Evolutionary conservation across 345 rosid species (phyloP).

Genomic region (Litchi chinensis): DNA sequence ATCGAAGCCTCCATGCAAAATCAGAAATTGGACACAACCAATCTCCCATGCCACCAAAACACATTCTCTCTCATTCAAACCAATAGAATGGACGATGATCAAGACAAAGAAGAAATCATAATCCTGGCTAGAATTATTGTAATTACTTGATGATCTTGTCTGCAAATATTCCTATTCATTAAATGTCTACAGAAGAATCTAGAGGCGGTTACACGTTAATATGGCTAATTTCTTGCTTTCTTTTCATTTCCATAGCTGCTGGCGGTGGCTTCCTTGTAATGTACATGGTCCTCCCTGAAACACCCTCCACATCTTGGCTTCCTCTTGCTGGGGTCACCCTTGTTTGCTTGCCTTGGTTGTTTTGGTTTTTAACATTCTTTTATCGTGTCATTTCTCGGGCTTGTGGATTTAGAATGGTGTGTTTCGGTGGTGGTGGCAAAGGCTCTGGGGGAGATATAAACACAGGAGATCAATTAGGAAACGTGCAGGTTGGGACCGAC

Average conservation of each 20-base stretch:
- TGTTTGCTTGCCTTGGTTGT: conserved; percentile 81
- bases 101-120: conserved; percentile 16
- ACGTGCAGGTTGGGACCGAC: too few relatives aligned
- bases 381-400: conserved; percentile 64
- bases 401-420: conserved; percentile 59
- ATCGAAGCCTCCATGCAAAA: conserved; percentile 1
- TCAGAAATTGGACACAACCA: conserved; percentile 2
- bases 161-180: background rate
- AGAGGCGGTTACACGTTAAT: conserved; percentile 56
- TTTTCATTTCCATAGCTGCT: conserved; percentile 42
- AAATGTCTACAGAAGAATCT: conserved; percentile 78
- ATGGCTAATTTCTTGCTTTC: conserved; percentile 56
- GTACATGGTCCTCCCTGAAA: conserved; percentile 54
- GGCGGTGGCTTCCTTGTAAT: conserved; percentile 68
- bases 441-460: background rate
- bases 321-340: conserved; percentile 60
- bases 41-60: conserved; percentile 6
- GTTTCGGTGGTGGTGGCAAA: conserved; percentile 22
- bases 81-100: conserved; percentile 29
- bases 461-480: too few relatives aligned
- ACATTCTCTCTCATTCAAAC: background rate
- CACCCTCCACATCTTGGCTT: conserved; percentile 48
- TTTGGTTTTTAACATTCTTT: conserved; percentile 62
- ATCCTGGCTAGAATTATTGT: background rate
- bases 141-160: background rate